Conservation (phyloP, 106 monocot species). For the Apostasia ramifera region DNA sequence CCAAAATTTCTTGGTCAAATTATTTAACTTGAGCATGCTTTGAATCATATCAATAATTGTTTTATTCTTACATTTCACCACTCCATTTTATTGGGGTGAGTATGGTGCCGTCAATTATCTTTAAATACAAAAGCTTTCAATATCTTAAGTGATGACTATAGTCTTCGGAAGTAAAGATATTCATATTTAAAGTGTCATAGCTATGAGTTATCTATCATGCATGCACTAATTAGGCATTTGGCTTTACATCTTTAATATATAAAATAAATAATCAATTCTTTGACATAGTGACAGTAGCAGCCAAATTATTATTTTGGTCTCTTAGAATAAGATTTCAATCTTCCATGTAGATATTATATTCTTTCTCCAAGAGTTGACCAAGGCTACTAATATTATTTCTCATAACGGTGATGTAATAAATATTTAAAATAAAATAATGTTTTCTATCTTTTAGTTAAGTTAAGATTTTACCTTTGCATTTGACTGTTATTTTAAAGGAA, state of each 20-base stretch:
- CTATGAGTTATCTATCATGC: not conserved
- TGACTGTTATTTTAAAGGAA: not conserved
- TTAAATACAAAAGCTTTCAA: not conserved
- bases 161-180: not conserved
- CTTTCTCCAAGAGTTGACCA: conserved; percentile 3
- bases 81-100: not conserved
- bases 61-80: not conserved
- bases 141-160: not conserved
- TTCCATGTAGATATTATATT: not conserved
- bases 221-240: not conserved
- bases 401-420: not conserved
- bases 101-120: not conserved
- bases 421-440: conserved; percentile 4
- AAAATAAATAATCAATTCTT: not conserved
- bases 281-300: not conserved
- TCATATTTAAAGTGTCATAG: conserved; percentile 1
- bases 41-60: not conserved
- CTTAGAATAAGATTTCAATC: not conserved
- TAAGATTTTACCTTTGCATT: not conserved
- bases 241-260: not conserved
- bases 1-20: not conserved
- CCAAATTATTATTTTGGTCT: conserved; percentile 1
- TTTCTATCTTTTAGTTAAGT: not conserved
- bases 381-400: not conserved
- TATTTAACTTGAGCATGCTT: not conserved